These are phyloP conservation scores for Tricholoma matsutake DNA, from an alignment of 768 basidiomycete genomes.

Conservation along the genomic window DNA sequence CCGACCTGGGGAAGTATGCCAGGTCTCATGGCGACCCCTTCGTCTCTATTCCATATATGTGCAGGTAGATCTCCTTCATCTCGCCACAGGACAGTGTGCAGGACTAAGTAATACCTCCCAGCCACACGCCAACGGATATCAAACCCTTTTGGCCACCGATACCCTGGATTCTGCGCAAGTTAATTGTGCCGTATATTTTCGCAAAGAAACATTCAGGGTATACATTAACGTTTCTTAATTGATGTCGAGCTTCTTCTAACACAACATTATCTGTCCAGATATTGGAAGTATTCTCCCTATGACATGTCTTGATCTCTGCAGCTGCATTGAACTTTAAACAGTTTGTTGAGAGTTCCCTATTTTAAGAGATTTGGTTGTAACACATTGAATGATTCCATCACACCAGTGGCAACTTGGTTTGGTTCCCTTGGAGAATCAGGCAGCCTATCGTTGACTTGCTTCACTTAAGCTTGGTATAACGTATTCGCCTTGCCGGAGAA, in stretches of 20 bases:
- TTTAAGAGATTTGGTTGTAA: not conserved
- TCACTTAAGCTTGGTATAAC: no score
- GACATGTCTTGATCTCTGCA: conserved; percentile 20
- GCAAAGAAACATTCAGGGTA: conserved; percentile 35
- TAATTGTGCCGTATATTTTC: conserved; percentile 34
- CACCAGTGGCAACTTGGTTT: no score
- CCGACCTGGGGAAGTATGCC: conserved; percentile 26
- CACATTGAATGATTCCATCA: not conserved
- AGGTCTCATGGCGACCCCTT: conserved; percentile 33
- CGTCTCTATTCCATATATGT: conserved; percentile 33
- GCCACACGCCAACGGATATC: conserved; percentile 36
- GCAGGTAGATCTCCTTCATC: conserved; percentile 22
- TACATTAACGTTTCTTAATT: conserved; percentile 6
- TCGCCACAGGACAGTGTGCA: not conserved
- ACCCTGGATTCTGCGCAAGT: conserved; percentile 36
- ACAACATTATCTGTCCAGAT: conserved; percentile 18
- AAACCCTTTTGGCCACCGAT: conserved; percentile 36
- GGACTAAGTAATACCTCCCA: conserved; percentile 7
- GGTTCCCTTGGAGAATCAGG: no score
- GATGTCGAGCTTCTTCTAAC: not conserved
- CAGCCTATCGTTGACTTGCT: no score
- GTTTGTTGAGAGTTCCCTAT: not conserved
- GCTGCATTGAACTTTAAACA: not conserved
- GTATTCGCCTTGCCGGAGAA: no score
- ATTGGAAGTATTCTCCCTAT: conserved; percentile 38